Evolutionary conservation across 2,329 filamentous ascomycete species (phyloP), one percentile per base, ranked within the genome.

Genomic region (Phyllosticta paracitricarpa): DNA sequence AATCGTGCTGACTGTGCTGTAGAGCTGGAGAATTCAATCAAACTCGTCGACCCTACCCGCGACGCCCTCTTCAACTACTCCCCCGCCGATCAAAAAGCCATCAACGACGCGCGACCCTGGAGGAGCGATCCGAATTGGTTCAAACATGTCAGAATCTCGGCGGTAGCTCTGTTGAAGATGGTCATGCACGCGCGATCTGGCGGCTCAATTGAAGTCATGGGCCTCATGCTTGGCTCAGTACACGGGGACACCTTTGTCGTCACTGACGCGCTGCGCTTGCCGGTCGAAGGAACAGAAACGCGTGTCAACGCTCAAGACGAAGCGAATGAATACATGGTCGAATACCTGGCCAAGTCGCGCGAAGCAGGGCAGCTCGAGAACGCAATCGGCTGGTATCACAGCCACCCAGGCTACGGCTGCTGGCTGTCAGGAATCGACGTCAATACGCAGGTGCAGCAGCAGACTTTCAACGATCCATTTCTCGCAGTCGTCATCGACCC

Each of bases 381-480:
- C 73, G 89, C 90, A 0, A 89, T 99, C 17, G 94, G 94, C 19
- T 99, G 94, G 94, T 99, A 99, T 75, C 94, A 99, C 76, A 93
- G 88, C 67, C 94, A 99, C 73, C 94, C 94, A 0, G 94, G 94
- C 26, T 99, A 99, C 73, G 94, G 94, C 54, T 99, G 94, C 80
- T 99, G 94, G 94, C 82, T 99, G 26, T 92, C 88, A 48, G 94
- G 94, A 62, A 97, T 99, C 75, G 94, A 99, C 72, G 94, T 99
- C 58, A 82, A 82, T 60, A 99, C 94, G 2, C 89, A 99, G 74
- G 81, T 83, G 66, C 86, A 88, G 69, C 91, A 97, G 76, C 94
- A 99, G 77, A 79, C 82, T 65, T 93, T 87, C 75, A 85, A 87
- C 62, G 94, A 97, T 69, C 94, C 94, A 1, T 97, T 97, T 75